These are phyloP conservation scores for Spathaspora hagerdaliae DNA, from an alignment of 805 yeast genomes.

Conservation along the genomic window DNA sequence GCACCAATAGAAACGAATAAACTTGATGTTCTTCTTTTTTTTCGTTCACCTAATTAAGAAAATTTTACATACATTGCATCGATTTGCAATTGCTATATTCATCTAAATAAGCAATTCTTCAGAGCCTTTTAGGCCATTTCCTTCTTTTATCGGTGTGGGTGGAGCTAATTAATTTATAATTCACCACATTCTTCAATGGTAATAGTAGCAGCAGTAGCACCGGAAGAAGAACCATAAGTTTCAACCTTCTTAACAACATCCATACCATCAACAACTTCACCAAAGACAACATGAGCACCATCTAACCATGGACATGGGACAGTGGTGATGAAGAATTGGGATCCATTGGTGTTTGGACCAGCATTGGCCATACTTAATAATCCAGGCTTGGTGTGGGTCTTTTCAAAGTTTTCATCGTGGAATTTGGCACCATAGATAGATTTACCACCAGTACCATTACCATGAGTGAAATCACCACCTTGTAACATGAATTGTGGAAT, in stretches of 20 bases:
- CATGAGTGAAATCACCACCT: constrained; percentile 57
- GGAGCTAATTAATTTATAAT: constrained; percentile 22
- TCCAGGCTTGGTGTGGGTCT: constrained; percentile 77
- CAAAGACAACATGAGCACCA: constrained; percentile 75
- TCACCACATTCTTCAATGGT: constrained; percentile 62
- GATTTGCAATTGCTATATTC: too few relatives aligned
- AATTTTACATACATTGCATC: too few relatives aligned
- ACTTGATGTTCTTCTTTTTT: too few relatives aligned
- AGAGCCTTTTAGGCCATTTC: too few relatives aligned
- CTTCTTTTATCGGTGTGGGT: too few relatives aligned
- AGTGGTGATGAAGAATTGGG: constrained; percentile 86
- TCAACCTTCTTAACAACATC: constrained; percentile 58
- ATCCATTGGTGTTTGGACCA: constrained; percentile 90
- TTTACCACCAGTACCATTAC: constrained; percentile 92
- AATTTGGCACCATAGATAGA: constrained; percentile 73
- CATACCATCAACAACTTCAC: constrained; percentile 67
- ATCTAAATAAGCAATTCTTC: too few relatives aligned
- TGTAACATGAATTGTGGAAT: constrained; percentile 96
- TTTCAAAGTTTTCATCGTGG: constrained; percentile 63
- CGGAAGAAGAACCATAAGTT: constrained; percentile 62
- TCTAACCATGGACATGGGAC: constrained; percentile 76
- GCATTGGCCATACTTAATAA: constrained; percentile 89
- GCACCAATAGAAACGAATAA: too few relatives aligned
- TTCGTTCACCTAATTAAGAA: too few relatives aligned
- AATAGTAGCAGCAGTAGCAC: constrained; percentile 62